Percentiles rank a stretch among this genome's conserved stretches.
phyloP scores from a whole-genome alignment of 2,329 filamentous ascomycete genomes.

The Cordyceps tenuipes region DNA sequence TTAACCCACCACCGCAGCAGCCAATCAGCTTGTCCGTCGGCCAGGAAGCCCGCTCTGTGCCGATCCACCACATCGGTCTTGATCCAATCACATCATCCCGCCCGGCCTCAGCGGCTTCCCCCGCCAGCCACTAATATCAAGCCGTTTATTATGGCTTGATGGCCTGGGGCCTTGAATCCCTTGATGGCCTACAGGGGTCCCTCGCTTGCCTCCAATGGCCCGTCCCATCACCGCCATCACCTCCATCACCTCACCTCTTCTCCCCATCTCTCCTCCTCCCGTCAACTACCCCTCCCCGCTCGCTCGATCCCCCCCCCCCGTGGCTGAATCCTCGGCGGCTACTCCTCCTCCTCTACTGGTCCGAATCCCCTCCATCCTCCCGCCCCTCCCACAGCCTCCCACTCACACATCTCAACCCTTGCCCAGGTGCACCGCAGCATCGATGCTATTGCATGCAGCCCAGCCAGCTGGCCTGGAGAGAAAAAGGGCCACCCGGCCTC shows the following conservation, averaged over 20 bases:
- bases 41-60: too few relatives aligned
- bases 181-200: not conserved
- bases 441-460: not conserved
- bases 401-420: not conserved
- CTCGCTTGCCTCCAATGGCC: not conserved
- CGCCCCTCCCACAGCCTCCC: too few relatives aligned
- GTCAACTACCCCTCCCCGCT: not conserved
- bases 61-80: too few relatives aligned
- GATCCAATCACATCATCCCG: too few relatives aligned
- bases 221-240: not conserved
- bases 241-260: not conserved
- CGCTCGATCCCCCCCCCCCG: not conserved
- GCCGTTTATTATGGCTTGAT: not conserved
- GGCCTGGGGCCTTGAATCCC: too few relatives aligned
- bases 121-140: not conserved
- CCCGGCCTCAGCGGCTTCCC: not conserved
- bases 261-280: not conserved
- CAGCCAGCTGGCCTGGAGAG: not conserved
- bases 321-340: constrained; percentile 4
- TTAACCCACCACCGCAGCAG: not conserved
- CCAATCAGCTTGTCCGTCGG: not conserved
- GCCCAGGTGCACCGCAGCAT: not conserved
- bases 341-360: not conserved
- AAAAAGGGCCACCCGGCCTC: constrained; percentile 4
- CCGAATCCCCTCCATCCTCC: not conserved